Conservation (phyloP, 805 yeast species). For the Zygoascus biomembranicola region DNA sequence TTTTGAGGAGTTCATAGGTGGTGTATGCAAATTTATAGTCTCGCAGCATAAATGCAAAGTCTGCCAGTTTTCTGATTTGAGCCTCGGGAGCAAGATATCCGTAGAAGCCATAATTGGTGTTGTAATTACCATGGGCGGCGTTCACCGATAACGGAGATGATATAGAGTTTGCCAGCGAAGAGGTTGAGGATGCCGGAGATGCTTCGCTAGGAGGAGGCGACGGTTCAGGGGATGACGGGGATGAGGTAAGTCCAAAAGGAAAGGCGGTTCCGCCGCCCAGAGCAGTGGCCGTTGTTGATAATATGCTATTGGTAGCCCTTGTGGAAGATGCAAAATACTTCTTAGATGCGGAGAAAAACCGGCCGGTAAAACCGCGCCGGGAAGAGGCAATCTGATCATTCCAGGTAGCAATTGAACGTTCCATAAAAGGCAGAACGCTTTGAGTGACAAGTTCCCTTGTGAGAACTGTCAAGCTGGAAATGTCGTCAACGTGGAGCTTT, state of each 20-base stretch:
- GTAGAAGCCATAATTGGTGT: slow-evolving; percentile 40
- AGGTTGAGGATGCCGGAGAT: neutral
- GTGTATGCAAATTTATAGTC: slow-evolving; percentile 80
- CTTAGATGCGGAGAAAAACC: slow-evolving; percentile 60
- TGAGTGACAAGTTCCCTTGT: slow-evolving; percentile 42
- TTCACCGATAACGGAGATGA: neutral
- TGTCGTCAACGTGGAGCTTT: slow-evolving; percentile 28
- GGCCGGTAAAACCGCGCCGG: slow-evolving; percentile 64
- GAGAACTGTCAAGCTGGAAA: slow-evolving; percentile 32
- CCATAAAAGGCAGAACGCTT: slow-evolving; percentile 74
- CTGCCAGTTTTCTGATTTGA: slow-evolving; percentile 73
- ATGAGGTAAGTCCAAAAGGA: slow-evolving; percentile 13
- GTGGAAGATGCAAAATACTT: slow-evolving; percentile 35
- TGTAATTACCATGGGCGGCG: slow-evolving; percentile 31
- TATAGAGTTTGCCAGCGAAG: neutral
- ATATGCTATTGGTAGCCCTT: slow-evolving; percentile 19
- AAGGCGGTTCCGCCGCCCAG: slow-evolving; percentile 7
- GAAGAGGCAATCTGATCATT: slow-evolving; percentile 74
- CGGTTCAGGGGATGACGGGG: slow-evolving; percentile 11
- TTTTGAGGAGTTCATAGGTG: slow-evolving; percentile 72
- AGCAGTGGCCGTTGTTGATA: slow-evolving; percentile 25
- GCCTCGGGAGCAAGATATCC: slow-evolving; percentile 60
- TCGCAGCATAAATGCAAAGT: slow-evolving; percentile 84
- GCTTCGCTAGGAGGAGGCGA: neutral
- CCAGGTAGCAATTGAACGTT: slow-evolving; percentile 71